A percentile compares a stretch with the other conserved stretches of the same genome.
These are phyloP conservation scores for Aspergillus sparsus DNA, from an alignment of 495 filamentous ascomycete genomes.

Conservation along the genomic window DNA sequence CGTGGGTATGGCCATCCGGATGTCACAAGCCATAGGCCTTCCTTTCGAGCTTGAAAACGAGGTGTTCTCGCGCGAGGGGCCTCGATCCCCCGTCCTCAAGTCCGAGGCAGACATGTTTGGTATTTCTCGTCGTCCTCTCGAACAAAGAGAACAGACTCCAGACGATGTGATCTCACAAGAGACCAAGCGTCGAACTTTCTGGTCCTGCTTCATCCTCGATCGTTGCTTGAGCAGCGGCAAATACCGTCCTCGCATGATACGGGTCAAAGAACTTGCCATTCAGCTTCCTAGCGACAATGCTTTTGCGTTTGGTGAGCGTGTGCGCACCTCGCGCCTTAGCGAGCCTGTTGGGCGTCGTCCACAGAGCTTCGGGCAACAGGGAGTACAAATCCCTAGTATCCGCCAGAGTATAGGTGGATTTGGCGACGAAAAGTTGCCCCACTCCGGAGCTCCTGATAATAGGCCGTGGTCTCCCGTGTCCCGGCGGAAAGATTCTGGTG, in stretches of 20 bases:
- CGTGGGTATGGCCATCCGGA: slow-evolving; percentile 74
- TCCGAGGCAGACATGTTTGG: slow-evolving; percentile 49
- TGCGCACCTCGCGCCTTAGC: slow-evolving; percentile 46
- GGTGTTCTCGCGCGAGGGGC: slow-evolving; percentile 40
- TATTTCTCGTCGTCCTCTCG: slow-evolving; percentile 31
- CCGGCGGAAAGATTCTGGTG: slow-evolving; percentile 65
- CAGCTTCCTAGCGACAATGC: slow-evolving; percentile 53
- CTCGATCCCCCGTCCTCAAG: slow-evolving; percentile 43
- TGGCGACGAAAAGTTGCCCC: slow-evolving; percentile 40
- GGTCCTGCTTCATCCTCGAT: slow-evolving; percentile 83
- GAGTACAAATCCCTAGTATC: slow-evolving; percentile 49
- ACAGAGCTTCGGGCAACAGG: slow-evolving; percentile 45
- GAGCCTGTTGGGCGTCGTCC: slow-evolving; percentile 43
- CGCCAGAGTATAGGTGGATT: slow-evolving; percentile 47
- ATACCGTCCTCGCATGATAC: slow-evolving; percentile 68
- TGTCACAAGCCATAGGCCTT: slow-evolving; percentile 69
- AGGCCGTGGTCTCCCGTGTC: slow-evolving; percentile 49
- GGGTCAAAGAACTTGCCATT: slow-evolving; percentile 61
- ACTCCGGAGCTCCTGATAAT: slow-evolving; percentile 36
- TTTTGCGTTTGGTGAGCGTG: slow-evolving; percentile 51
- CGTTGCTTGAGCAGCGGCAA: slow-evolving; percentile 76
- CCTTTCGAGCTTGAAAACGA: slow-evolving; percentile 62
- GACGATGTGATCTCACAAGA: slow-evolving; percentile 70
- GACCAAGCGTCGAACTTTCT: slow-evolving; percentile 78
- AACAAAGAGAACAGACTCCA: slow-evolving; percentile 42